Base-by-base conservation (phyloP, 331 rosid species). In the Quercus phellos region DNA sequence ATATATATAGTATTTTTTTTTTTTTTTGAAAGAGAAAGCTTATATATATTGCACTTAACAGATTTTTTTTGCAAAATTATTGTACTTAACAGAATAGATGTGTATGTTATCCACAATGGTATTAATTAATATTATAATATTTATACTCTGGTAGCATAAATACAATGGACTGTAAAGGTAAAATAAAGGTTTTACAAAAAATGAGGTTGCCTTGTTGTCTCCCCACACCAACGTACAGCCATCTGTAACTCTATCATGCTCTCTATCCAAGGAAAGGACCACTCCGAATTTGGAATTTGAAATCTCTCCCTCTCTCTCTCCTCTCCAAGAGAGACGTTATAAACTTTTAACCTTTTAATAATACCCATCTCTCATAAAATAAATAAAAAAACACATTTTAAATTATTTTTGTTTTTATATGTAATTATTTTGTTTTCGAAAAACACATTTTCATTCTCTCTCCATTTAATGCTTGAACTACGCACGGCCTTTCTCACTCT, bases 271-370 rank as follows among this genome's bases (percentile, higher is more conserved):
- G 46, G 12, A 8, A 50, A 38, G 78, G 69, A 38, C 72, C 60
- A 6, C 43, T 11, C 19, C 22, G 22, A 53, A 54, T 85, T 82
- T 75, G 82, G 89, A 85, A 82, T 85, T 85, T 82, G 86, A 85
- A 85, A 79, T 76, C 61, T 32, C 42, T 42, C 84, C 75, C 83
- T 38, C 53, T 46, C 53, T 46, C 53, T 46, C 53, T 46, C 53
- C 16, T 13, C 80, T 53, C 78, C 56, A 4, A 74, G 71, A 85
- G 86, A 82, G 89, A 85, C 89, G 89, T 85, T 85, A 64, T 2
- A 64, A 74, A 24, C 60, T 81, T 66, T 51, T 14, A 17, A 46
- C 13, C 43, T 58, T 82, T 73, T 64, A 26, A 70, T 26, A 78
- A 77, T 66, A 13, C 18, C 61, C 27, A 8, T 55, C 60, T 50